A percentile compares a stretch with the other conserved stretches of the same genome.
phyloP scores from a whole-genome alignment of 805 yeast genomes.

The Starmerella scarabaei region DNA sequence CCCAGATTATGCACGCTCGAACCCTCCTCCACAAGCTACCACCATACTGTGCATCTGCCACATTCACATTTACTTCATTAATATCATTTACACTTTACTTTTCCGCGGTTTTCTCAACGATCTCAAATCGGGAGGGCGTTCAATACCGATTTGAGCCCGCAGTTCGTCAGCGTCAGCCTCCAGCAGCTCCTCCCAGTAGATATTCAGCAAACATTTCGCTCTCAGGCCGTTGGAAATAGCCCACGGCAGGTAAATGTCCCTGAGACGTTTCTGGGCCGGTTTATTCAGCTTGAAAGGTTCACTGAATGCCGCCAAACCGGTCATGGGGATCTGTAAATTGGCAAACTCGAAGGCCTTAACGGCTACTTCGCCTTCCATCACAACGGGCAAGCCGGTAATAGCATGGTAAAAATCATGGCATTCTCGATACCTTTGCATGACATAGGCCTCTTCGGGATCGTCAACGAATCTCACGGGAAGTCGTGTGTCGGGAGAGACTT shows the following conservation, averaged over 20 bases:
- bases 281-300: slow-evolving; percentile 69
- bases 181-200: slow-evolving; percentile 80
- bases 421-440: slow-evolving; percentile 88
- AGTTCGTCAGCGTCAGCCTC: slow-evolving; percentile 61
- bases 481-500: slow-evolving; percentile 87
- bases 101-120: no score
- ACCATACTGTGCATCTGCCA: not conserved
- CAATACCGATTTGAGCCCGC: slow-evolving; percentile 58
- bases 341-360: slow-evolving; percentile 85
- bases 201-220: slow-evolving; percentile 67
- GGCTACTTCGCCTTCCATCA: slow-evolving; percentile 92
- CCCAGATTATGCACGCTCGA: no score
- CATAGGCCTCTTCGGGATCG: slow-evolving; percentile 80
- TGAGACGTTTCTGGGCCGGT: slow-evolving; percentile 47
- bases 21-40: not conserved
- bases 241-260: slow-evolving; percentile 75
- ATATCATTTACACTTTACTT: not conserved
- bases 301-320: slow-evolving; percentile 79
- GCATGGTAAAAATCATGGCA: slow-evolving; percentile 97
- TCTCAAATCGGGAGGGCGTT: slow-evolving; percentile 69
- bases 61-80: not conserved
- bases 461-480: slow-evolving; percentile 78
- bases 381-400: slow-evolving; percentile 75
- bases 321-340: slow-evolving; percentile 89
- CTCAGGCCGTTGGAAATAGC: slow-evolving; percentile 60